A percentile compares a stretch with the other conserved stretches of the same genome.
Evolutionary conservation across 2,329 filamentous ascomycete species (phyloP).

Genomic region (Ceratocystis huliohia): DNA sequence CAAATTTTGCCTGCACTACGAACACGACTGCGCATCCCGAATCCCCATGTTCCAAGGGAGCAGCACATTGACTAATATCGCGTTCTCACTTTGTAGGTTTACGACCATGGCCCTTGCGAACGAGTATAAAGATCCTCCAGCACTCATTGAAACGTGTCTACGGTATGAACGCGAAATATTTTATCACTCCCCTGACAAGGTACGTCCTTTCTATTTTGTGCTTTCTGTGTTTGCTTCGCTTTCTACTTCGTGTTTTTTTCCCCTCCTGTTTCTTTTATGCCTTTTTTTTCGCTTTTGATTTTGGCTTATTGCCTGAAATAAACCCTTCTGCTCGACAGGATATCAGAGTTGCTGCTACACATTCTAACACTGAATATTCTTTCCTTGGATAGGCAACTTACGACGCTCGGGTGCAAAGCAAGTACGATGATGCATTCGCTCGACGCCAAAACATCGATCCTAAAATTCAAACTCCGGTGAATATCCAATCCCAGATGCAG

Average conservation of each 20-base stretch:
- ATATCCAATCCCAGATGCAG: constrained; percentile 1
- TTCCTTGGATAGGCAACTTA: constrained; percentile 34
- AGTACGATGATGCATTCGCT: constrained; percentile 37
- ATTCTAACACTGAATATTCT: constrained; percentile 2
- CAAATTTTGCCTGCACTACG: too few relatives aligned
- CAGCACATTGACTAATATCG: constrained; percentile 16
- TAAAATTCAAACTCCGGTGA: constrained; percentile 28
- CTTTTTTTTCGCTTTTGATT: not conserved
- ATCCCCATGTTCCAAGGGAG: not conserved
- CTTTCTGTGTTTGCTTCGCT: not conserved
- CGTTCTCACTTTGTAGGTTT: constrained; percentile 30
- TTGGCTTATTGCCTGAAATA: not conserved
- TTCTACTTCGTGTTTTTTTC: not conserved
- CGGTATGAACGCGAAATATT: constrained; percentile 39
- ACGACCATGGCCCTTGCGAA: constrained; percentile 39
- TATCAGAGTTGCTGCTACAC: not conserved
- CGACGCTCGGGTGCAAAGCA: constrained; percentile 36
- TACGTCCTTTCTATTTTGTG: constrained; percentile 25
- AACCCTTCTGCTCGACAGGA: not conserved
- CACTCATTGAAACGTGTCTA: constrained; percentile 33
- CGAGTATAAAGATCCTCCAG: constrained; percentile 31
- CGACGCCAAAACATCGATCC: constrained; percentile 40
- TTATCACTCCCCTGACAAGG: constrained; percentile 36
- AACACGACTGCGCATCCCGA: too few relatives aligned
- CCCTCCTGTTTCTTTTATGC: not conserved